These are phyloP conservation scores for Solanum verrucosum DNA, from an alignment of 257 asterid species.

Conservation along the genomic window DNA sequence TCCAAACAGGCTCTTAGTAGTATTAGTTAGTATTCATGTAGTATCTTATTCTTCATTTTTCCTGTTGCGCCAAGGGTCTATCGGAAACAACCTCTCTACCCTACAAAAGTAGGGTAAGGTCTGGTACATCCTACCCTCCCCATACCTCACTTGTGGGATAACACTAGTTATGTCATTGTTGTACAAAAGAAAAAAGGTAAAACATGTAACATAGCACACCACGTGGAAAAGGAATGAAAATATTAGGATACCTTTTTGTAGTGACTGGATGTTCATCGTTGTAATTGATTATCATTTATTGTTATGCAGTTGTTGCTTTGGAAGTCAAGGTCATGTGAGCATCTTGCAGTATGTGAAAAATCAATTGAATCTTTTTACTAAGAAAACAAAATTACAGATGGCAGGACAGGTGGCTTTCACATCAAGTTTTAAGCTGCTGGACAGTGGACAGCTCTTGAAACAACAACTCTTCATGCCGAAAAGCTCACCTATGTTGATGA, in stretches of 20 bases:
- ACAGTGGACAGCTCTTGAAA: conserved; percentile 16
- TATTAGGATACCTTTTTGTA: neutral
- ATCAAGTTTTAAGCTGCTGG: conserved; percentile 36
- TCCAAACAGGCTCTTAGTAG: neutral
- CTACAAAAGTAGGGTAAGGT: neutral
- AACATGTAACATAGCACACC: neutral
- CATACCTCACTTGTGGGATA: neutral
- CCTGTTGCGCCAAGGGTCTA: neutral
- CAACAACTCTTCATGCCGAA: conserved; percentile 20
- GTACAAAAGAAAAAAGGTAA: neutral
- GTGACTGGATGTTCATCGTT: neutral
- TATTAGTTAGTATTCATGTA: neutral
- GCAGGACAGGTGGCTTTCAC: conserved; percentile 44
- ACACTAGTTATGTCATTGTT: neutral
- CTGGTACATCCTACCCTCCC: neutral
- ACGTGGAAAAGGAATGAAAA: neutral
- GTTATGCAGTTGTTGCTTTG: neutral
- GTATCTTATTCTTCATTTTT: neutral
- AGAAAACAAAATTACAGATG: conserved; percentile 29
- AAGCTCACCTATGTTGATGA: conserved; percentile 15
- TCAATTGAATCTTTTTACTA: conserved; percentile 25
- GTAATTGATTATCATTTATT: neutral
- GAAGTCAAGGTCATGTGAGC: conserved; percentile 9
- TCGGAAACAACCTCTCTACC: neutral
- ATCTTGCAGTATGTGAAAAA: conserved; percentile 13